Percentiles rank a stretch among this genome's conserved stretches.
These are phyloP conservation scores for Tolypocladium amazonense DNA, from an alignment of 2,329 filamentous ascomycete species.

Conservation along the genomic window DNA sequence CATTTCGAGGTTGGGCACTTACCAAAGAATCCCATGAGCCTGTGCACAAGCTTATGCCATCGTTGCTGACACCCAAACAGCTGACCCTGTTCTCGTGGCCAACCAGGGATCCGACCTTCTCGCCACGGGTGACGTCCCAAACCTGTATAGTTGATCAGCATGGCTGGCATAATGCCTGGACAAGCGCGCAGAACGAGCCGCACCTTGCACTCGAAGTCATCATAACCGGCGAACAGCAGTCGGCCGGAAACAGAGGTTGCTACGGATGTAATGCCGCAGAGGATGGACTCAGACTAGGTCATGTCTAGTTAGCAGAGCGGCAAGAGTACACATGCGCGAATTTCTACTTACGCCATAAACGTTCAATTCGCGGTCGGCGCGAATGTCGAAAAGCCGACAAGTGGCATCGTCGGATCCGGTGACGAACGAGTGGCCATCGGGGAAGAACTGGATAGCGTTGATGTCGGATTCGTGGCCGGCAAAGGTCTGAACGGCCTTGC, in stretches of 20 bases:
- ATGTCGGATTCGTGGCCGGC: constrained; percentile 98
- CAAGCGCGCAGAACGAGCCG: constrained; percentile 14
- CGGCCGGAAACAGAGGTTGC: constrained; percentile 95
- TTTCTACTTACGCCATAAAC: constrained; percentile 50
- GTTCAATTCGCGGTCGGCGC: constrained; percentile 73
- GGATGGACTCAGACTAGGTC: constrained; percentile 80
- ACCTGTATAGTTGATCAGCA: constrained; percentile 48
- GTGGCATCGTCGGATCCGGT: constrained; percentile 97
- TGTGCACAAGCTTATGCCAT: constrained; percentile 97
- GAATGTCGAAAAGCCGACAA: constrained; percentile 94
- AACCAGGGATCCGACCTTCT: constrained; percentile 92
- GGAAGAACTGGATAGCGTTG: constrained; percentile 99
- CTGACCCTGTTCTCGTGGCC: constrained; percentile 98
- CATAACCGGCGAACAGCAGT: constrained; percentile 91
- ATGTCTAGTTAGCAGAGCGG: constrained; percentile 9
- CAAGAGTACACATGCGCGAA: neutral
- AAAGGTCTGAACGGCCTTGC: constrained; percentile 97
- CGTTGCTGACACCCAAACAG: constrained; percentile 96
- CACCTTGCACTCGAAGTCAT: constrained; percentile 99
- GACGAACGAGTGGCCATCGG: constrained; percentile 95
- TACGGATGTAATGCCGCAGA: constrained; percentile 96
- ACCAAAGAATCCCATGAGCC: constrained; percentile 99
- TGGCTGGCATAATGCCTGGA: neutral
- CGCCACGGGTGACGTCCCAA: constrained; percentile 93
- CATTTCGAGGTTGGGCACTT: constrained; percentile 29